These are phyloP conservation scores for Petunia axillaris DNA, from an alignment of 257 asterid genomes.

Conservation along the genomic window DNA sequence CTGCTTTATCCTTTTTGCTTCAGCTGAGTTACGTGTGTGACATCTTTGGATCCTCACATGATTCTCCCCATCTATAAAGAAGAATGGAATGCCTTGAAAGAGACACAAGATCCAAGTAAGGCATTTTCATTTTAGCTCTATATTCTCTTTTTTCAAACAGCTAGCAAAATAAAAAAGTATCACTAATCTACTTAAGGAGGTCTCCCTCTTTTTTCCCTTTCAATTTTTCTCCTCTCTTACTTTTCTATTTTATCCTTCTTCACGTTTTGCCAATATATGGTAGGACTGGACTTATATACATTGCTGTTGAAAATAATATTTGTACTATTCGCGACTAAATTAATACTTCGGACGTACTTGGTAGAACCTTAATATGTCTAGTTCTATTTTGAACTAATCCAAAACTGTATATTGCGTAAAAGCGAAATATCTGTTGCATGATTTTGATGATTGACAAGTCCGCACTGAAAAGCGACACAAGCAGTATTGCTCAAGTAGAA, in stretches of 20 bases:
- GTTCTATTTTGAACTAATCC: too few relatives aligned
- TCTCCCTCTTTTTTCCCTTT: background rate
- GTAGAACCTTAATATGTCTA: too few relatives aligned
- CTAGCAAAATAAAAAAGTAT: too few relatives aligned
- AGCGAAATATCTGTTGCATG: too few relatives aligned
- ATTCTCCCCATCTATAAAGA: slow-evolving; percentile 6
- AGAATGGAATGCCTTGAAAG: slow-evolving; percentile 26
- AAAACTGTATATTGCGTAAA: too few relatives aligned
- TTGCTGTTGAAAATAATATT: too few relatives aligned
- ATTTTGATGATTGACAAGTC: too few relatives aligned
- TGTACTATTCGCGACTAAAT: too few relatives aligned
- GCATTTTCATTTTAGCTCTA: slow-evolving; percentile 9
- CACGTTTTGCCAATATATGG: background rate
- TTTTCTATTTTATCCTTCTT: background rate
- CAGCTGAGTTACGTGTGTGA: slow-evolving; percentile 8
- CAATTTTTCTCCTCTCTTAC: background rate
- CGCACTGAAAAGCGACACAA: too few relatives aligned
- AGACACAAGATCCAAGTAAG: slow-evolving; percentile 21
- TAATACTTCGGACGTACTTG: too few relatives aligned
- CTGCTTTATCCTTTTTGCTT: background rate
- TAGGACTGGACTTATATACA: background rate
- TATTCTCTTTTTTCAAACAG: background rate
- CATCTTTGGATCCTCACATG: slow-evolving; percentile 23
- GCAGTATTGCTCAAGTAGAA: too few relatives aligned
- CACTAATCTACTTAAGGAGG: too few relatives aligned